Evolutionary conservation across 2,329 filamentous ascomycete genomes (phyloP).

Genomic region (Acephala macrosclerotiorum): DNA sequence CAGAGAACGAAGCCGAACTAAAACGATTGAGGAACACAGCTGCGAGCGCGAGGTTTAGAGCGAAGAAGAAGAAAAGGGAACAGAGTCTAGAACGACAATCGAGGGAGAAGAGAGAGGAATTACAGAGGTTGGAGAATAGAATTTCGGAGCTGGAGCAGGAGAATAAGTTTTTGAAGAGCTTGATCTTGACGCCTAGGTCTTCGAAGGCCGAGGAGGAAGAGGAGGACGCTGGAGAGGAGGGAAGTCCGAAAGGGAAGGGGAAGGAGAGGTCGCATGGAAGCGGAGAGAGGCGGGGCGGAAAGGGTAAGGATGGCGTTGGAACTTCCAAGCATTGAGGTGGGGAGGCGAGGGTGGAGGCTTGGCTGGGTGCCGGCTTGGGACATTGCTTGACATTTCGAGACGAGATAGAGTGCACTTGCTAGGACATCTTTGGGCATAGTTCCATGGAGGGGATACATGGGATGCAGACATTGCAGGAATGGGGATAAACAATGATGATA

Average conservation of each 20-base stretch:
- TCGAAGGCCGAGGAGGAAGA: constrained; percentile 29
- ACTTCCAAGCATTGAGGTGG: background rate
- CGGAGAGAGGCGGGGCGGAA: constrained; percentile 6
- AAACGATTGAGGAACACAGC: constrained; percentile 89
- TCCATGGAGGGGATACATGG: background rate
- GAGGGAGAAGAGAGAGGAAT: constrained; percentile 83
- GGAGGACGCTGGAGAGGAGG: background rate
- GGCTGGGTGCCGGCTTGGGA: no score
- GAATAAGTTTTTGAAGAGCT: constrained; percentile 80
- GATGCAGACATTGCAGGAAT: background rate
- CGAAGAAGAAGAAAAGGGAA: constrained; percentile 96
- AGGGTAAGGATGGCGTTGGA: constrained; percentile 13
- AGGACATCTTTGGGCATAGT: background rate
- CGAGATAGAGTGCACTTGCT: constrained; percentile 3
- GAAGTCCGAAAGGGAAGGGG: background rate
- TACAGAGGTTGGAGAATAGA: constrained; percentile 72
- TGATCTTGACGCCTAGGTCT: constrained; percentile 82
- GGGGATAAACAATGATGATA: background rate
- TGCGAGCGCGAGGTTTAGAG: constrained; percentile 84
- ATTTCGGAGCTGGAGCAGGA: constrained; percentile 79
- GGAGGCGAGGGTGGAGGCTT: background rate
- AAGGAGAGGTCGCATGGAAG: background rate
- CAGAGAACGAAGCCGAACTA: constrained; percentile 25
- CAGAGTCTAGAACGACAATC: constrained; percentile 80
- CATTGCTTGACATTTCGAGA: background rate